Evolutionary conservation across 108 stramenopile species (phyloP).

Genomic region (Phaeodactylum tricornutum): DNA sequence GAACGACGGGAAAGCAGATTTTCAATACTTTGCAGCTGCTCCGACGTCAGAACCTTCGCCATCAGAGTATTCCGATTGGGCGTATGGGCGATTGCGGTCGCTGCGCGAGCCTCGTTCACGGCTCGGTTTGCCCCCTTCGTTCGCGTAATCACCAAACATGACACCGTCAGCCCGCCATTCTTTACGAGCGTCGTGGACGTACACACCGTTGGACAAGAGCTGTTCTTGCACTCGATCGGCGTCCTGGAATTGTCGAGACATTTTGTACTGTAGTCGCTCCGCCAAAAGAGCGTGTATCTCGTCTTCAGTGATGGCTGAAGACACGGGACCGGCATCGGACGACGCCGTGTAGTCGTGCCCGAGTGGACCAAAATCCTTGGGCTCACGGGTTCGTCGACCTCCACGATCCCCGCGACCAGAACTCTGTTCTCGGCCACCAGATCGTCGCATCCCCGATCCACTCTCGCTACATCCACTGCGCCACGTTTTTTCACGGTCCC

Average conservation of each 20-base stretch:
- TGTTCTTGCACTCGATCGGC: slow-evolving; percentile 55
- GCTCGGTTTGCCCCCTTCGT: no score
- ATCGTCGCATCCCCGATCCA: slow-evolving; percentile 19
- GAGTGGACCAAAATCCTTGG: slow-evolving; percentile 43
- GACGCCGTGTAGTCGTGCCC: slow-evolving; percentile 67
- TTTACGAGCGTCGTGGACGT: slow-evolving; percentile 43
- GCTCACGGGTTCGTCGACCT: slow-evolving; percentile 9
- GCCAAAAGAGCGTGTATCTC: slow-evolving; percentile 54
- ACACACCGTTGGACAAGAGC: slow-evolving; percentile 30
- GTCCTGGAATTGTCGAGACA: slow-evolving; percentile 29
- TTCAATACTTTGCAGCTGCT: neutral
- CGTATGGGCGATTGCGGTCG: neutral
- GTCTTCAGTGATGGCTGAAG: slow-evolving; percentile 27
- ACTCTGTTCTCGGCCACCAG: slow-evolving; percentile 8
- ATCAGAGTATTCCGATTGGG: neutral
- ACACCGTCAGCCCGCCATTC: slow-evolving; percentile 59
- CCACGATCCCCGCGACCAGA: slow-evolving; percentile 12
- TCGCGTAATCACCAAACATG: slow-evolving; percentile 26
- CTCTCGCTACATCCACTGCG: slow-evolving; percentile 20
- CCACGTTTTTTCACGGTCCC: slow-evolving; percentile 31
- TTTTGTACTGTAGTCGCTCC: slow-evolving; percentile 49
- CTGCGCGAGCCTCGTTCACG: no score
- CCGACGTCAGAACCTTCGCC: neutral
- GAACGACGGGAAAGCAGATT: neutral
- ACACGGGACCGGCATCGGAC: slow-evolving; percentile 28